These are phyloP conservation scores for Spirogloea muscicola DNA, from an alignment of 139 green algal species.

Conservation along the genomic window DNA sequence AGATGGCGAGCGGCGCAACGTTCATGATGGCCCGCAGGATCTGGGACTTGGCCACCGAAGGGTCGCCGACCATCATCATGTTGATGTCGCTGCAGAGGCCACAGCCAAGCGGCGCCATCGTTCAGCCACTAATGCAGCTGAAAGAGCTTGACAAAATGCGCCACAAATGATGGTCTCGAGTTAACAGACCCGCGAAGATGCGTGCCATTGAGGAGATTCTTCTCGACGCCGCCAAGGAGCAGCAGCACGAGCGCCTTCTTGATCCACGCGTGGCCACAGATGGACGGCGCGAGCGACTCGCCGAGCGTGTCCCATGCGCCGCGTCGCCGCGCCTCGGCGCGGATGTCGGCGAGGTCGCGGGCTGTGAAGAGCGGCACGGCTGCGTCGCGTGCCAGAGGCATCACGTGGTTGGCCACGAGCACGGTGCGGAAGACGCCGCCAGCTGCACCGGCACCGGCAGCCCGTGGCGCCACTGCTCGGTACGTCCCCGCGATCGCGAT, in stretches of 20 bases:
- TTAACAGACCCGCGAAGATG: slow-evolving; percentile 88
- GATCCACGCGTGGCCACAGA: slow-evolving; percentile 88
- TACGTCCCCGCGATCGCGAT: slow-evolving; percentile 88
- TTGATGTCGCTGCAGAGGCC: slow-evolving; percentile 98
- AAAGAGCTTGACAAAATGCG: too few relatives aligned
- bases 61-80: slow-evolving; percentile 84
- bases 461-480: too few relatives aligned
- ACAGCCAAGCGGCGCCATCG: too few relatives aligned
- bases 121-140: too few relatives aligned
- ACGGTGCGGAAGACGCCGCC: too few relatives aligned
- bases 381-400: slow-evolving; percentile 34
- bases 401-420: slow-evolving; percentile 45
- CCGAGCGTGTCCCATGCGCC: slow-evolving; percentile 69
- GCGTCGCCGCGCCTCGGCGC: slow-evolving; percentile 34
- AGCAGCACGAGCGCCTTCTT: slow-evolving; percentile 83
- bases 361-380: not conserved
- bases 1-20: slow-evolving; percentile 83
- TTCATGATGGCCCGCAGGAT: slow-evolving; percentile 93
- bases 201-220: slow-evolving; percentile 60
- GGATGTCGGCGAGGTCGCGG: slow-evolving; percentile 54
- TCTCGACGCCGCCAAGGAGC: slow-evolving; percentile 68
- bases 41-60: slow-evolving; percentile 94
- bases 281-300: slow-evolving; percentile 86
- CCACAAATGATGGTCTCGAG: too few relatives aligned
- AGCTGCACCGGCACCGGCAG: too few relatives aligned